Conservation (phyloP, 768 basidiomycete genomes). For the Auriscalpium vulgare region DNA sequence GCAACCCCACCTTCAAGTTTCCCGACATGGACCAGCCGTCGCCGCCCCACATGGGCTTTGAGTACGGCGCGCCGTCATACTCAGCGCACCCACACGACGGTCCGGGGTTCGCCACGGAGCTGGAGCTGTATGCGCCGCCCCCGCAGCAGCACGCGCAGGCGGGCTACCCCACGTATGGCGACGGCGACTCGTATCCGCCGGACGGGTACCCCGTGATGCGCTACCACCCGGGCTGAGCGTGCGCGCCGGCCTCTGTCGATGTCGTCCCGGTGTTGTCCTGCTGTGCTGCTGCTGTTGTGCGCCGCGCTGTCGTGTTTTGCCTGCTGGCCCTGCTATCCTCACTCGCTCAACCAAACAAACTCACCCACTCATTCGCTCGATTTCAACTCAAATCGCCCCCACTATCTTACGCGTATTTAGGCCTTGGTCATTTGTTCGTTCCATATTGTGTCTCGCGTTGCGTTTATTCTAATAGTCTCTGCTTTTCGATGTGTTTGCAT, state of each 20-base stretch:
- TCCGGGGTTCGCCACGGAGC: neutral
- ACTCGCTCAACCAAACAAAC: neutral
- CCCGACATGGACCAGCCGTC: neutral
- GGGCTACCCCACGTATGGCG: neutral
- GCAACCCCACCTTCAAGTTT: slow-evolving; percentile 2
- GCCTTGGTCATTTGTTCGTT: neutral
- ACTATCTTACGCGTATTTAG: slow-evolving; percentile 16
- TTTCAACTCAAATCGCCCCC: neutral
- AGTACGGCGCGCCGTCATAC: neutral
- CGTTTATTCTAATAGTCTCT: neutral
- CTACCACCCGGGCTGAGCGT: neutral
- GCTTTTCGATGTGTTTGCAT: neutral
- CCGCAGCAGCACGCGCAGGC: neutral
- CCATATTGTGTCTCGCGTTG: neutral
- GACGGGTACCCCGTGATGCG: neutral
- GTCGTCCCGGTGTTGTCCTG: neutral
- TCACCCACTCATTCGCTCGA: slow-evolving; percentile 1
- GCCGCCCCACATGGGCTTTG: neutral
- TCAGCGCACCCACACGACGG: slow-evolving; percentile 6
- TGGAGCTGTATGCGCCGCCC: neutral
- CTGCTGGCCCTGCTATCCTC: too few species aligned
- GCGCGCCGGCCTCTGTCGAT: neutral
- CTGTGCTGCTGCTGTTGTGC: neutral
- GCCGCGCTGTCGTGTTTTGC: neutral
- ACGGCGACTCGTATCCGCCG: neutral